These are phyloP conservation scores for Elsinoe ampelina DNA, from an alignment of 2,329 filamentous ascomycete species.

Conservation along the genomic window DNA sequence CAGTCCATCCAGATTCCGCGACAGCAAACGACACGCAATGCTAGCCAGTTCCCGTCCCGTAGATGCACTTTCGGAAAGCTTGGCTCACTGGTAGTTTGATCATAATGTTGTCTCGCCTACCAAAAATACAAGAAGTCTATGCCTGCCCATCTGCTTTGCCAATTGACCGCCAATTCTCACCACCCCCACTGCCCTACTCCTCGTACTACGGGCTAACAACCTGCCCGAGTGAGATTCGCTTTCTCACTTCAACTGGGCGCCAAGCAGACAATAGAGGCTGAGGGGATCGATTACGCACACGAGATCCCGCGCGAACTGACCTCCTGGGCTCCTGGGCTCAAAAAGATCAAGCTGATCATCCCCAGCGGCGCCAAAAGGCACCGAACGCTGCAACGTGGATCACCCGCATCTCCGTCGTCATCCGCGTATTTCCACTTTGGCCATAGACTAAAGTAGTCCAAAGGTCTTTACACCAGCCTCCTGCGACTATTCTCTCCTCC, in stretches of 20 bases:
- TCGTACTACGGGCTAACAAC: neutral
- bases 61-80: neutral
- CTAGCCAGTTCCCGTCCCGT: neutral
- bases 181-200: neutral
- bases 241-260: conserved; percentile 6
- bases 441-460: neutral
- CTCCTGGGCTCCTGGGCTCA: neutral
- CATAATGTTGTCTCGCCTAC: conserved; percentile 1
- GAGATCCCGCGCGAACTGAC: conserved; percentile 7
- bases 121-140: conserved; percentile 9
- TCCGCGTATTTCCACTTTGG: conserved; percentile 2
- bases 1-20: conserved; percentile 1
- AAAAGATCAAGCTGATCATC: neutral
- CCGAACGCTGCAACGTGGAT: conserved; percentile 5
- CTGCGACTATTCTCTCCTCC: neutral
- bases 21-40: conserved; percentile 5
- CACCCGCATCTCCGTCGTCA: conserved; percentile 5
- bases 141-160: neutral
- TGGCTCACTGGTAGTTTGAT: neutral
- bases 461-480: neutral
- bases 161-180: neutral
- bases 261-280: conserved; percentile 1
- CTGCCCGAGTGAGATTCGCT: neutral
- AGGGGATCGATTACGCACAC: conserved; percentile 7
- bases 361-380: conserved; percentile 2